These are phyloP conservation scores for Naganishia sp. DNA, from an alignment of 1,284 basidiomycete genomes.

Conservation along the genomic window DNA sequence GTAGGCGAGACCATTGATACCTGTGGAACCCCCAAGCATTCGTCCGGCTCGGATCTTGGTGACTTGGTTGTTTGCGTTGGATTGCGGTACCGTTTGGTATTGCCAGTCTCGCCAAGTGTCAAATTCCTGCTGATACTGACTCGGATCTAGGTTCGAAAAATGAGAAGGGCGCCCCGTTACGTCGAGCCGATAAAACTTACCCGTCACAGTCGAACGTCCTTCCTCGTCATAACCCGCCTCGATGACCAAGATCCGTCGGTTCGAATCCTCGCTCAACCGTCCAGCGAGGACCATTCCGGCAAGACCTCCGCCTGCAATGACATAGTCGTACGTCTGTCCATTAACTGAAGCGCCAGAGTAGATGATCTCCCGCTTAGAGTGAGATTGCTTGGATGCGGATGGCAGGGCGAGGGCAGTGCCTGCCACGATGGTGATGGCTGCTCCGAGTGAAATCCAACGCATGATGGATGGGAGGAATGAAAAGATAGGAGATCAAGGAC, in stretches of 20 bases:
- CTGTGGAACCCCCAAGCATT: constrained; percentile 48
- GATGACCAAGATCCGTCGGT: constrained; percentile 49
- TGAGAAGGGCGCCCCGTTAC: not conserved
- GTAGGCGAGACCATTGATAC: constrained; percentile 53
- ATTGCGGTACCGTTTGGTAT: constrained; percentile 45
- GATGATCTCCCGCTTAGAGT: constrained; percentile 25
- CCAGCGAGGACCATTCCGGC: constrained; percentile 65
- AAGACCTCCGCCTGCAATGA: constrained; percentile 67
- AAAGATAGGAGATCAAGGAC: not conserved
- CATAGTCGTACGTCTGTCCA: constrained; percentile 61
- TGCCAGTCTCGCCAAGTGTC: constrained; percentile 45
- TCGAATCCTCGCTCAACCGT: constrained; percentile 62
- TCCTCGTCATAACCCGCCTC: constrained; percentile 46
- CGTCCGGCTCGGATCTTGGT: constrained; percentile 38
- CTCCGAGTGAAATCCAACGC: constrained; percentile 1
- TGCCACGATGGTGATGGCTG: not conserved
- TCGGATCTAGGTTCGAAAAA: constrained; percentile 4
- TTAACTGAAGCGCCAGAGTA: constrained; percentile 34
- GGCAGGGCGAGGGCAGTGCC: no score
- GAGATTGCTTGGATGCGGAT: no score
- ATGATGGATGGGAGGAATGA: not conserved
- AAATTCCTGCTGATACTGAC: constrained; percentile 28
- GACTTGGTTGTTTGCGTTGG: constrained; percentile 37
- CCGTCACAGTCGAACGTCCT: constrained; percentile 38
- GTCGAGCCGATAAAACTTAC: constrained; percentile 27